Evolutionary conservation across 176 grass and related monocot species (phyloP), one percentile per base, ranked within the genome.

Genomic region (Juncus effusus): DNA sequence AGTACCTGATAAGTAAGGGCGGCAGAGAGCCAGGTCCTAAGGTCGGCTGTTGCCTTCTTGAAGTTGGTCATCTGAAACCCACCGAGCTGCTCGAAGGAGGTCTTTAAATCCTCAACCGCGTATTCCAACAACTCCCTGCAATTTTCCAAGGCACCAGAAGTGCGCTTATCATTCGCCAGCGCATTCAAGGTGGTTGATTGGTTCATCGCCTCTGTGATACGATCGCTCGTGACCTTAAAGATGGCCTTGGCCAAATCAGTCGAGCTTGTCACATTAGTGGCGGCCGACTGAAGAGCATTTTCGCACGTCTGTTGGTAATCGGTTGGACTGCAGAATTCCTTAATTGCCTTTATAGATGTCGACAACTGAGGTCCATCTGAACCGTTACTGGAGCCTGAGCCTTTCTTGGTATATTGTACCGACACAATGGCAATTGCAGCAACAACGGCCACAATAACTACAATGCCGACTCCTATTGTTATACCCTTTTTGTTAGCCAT

Each of bases 121-220:
- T 82, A 92, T 54, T 80, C 79, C 3, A 97, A 89, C 36, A 97
- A 62, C 80, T 89, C 85, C 77, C 79, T 79, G 82, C 93, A 97
- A 76, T 83, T 69, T 6, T 86, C 10, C 0, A 97, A 81, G 0
- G 93, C 93, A 0, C 82, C 80, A 36, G 77, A 38, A 3, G 93
- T 97, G 53, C 85, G 74, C 52, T 49, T 11, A 77, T 97, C 93
- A 39, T 84, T 71, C 41, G 84, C 77, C 7, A 91, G 82, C 45
- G 60, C 67, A 2, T 85, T 61, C 10, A 97, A 74, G 10, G 75
- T 75, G 12, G 55, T 19, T 0, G 88, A 97, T 53, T 86, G 76
- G 55, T 78, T 76, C 36, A 92, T 49, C 4, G 84, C 93, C 7
- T 83, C 35, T n/a, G 28, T 38, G 42, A 97, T 78, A 63, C 81